Base-by-base conservation (phyloP, 1,139 yeast genomes). In the Scheffersomyces titani region DNA sequence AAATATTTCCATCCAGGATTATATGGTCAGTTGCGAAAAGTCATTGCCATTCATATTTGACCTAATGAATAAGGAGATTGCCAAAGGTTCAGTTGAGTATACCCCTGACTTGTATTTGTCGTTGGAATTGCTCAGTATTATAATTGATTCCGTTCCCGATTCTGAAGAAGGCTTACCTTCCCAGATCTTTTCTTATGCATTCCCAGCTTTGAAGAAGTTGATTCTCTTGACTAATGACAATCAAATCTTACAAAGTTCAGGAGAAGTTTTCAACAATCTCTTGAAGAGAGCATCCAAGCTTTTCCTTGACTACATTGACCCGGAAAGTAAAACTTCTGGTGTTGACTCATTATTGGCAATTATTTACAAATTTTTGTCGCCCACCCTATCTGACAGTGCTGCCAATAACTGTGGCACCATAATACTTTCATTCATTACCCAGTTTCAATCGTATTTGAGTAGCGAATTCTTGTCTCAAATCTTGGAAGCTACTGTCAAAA, bases 161-260 rank as follows among this genome's bases (percentile, higher is more conserved):
- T 75, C 76, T 19, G 74, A 80, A 6, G 73, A 72, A 5, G 65
- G 75, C 0, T 73, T 88, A 52, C 87, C 89, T 0, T 65, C 71
- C 3, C 75, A 75, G 18, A 74, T 88, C 5, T 85, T 87, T 60
- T 66, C 72, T 18, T 78, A 74, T 55, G 73, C 83, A 1, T 83
- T 88, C 65, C 85, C 87, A 0, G 74, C 81, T 1, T 66, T 89
- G 51, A 79, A 81, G 53, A 75, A 76, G 24, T 74, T 91, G 36
- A 73, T 91, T 11, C 65, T 84, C 51, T 67, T 68, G 2, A 81
- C 94, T 1, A 76, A 74, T n/a, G 98, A 93, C 69, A 91, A 90
- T 62, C 94, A 90, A 66, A 80, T 92, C 5, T 73, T 92, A 47
- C 97, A 92, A 69, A 78, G 87, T 18, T 88, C 93, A 0, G 90